Percentiles rank a stretch among this genome's conserved stretches.
phyloP scores from a whole-genome alignment of 2,329 filamentous ascomycete species.

The Talaromyces piceae region DNA sequence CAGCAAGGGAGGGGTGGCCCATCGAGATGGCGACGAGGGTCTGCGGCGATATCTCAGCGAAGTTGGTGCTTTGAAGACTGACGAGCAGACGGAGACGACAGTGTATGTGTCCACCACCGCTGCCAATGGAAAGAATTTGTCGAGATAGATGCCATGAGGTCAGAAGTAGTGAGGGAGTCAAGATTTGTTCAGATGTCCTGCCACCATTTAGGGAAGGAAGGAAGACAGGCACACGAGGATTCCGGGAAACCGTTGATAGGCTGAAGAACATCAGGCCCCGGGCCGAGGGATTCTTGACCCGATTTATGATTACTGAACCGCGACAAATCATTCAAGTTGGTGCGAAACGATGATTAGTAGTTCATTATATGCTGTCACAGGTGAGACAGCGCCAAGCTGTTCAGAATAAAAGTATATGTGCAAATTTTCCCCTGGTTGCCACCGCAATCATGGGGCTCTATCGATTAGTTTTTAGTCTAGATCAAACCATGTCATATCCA shows the following conservation, averaged over 20 bases:
- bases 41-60: constrained; percentile 38
- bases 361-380: background rate
- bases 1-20: constrained; percentile 42
- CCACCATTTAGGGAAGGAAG: no score
- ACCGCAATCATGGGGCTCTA: background rate
- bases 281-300: background rate
- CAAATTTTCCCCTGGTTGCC: background rate
- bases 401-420: background rate
- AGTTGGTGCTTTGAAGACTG: constrained; percentile 18
- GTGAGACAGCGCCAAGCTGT: background rate
- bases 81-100: constrained; percentile 1
- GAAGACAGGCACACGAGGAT: no score
- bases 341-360: background rate
- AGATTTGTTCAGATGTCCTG: background rate
- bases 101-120: background rate
- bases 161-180: background rate
- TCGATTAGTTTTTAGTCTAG: background rate
- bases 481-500: background rate
- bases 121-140: background rate
- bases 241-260: background rate
- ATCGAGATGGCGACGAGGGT: constrained; percentile 47
- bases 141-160: background rate
- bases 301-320: background rate
- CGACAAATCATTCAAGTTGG: background rate
- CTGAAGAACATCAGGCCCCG: background rate